These are phyloP conservation scores for Candida yuanshanica DNA, from an alignment of 805 yeast genomes.

Conservation along the genomic window DNA sequence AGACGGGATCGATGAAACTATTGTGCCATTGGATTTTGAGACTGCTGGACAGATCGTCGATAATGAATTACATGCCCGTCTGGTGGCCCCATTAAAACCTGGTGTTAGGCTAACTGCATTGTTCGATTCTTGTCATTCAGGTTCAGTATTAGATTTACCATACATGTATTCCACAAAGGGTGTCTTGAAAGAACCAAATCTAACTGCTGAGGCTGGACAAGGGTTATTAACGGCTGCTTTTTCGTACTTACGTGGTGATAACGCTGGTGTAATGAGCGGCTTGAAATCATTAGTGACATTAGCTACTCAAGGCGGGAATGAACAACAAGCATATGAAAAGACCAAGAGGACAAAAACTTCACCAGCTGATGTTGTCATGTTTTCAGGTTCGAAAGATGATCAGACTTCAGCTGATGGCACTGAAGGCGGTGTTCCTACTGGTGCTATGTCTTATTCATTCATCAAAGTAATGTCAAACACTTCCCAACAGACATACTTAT, in stretches of 20 bases:
- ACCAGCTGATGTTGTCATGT: slow-evolving; percentile 69
- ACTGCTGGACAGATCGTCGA: slow-evolving; percentile 63
- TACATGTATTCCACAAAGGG: slow-evolving; percentile 80
- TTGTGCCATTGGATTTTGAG: slow-evolving; percentile 71
- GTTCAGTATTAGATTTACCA: slow-evolving; percentile 76
- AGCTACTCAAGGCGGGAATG: slow-evolving; percentile 32
- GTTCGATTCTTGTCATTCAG: slow-evolving; percentile 85
- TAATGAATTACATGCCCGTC: slow-evolving; percentile 63
- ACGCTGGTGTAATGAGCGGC: slow-evolving; percentile 35
- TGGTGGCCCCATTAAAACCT: slow-evolving; percentile 63
- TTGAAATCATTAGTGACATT: slow-evolving; percentile 38
- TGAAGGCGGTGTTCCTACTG: slow-evolving; percentile 66
- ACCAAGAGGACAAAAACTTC: slow-evolving; percentile 55
- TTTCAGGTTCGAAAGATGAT: slow-evolving; percentile 79
- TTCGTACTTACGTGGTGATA: slow-evolving; percentile 58
- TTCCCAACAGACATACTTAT: slow-evolving; percentile 62
- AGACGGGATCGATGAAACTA: slow-evolving; percentile 66
- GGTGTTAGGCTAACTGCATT: slow-evolving; percentile 77
- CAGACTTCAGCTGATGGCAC: slow-evolving; percentile 82
- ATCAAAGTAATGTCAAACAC: slow-evolving; percentile 53
- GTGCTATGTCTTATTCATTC: slow-evolving; percentile 84
- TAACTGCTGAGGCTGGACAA: slow-evolving; percentile 68
- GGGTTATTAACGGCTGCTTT: slow-evolving; percentile 56
- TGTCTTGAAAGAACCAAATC: slow-evolving; percentile 71
- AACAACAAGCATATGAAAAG: slow-evolving; percentile 32